Percentiles rank a stretch among this genome's conserved stretches.
Evolutionary conservation across 345 rosid genomes (phyloP).

Genomic region (Eucalyptus fibrosa): DNA sequence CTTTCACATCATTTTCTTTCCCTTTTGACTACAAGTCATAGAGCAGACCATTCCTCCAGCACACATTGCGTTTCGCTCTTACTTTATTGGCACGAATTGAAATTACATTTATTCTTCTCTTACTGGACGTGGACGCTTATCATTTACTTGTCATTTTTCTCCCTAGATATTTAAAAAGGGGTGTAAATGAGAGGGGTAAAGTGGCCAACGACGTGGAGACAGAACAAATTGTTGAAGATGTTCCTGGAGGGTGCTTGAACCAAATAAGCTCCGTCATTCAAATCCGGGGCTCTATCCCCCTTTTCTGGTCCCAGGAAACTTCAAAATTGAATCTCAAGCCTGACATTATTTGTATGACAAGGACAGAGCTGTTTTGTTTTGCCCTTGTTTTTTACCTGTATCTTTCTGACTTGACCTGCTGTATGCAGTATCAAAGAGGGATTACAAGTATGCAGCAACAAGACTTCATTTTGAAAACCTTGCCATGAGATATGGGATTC

Average conservation of each 20-base stretch:
- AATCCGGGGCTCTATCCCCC: slow-evolving; percentile 93
- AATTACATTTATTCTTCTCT: not conserved
- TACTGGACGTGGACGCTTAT: not conserved
- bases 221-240: slow-evolving; percentile 87
- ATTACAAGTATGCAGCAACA: slow-evolving; percentile 70
- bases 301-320: slow-evolving; percentile 96
- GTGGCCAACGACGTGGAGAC: slow-evolving; percentile 99
- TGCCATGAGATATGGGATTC: slow-evolving; percentile 81
- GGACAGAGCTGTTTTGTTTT: not conserved
- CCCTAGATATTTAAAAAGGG: slow-evolving; percentile 74
- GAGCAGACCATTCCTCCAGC: not conserved
- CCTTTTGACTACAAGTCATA: not conserved
- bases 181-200: slow-evolving; percentile 89
- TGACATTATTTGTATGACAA: slow-evolving; percentile 72
- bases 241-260: slow-evolving; percentile 40
- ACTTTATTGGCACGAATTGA: not conserved
- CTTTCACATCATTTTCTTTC: not conserved
- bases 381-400: not conserved
- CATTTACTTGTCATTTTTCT: slow-evolving; percentile 1
- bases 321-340: slow-evolving; percentile 84
- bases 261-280: slow-evolving; percentile 92
- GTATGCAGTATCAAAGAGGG: slow-evolving; percentile 67
- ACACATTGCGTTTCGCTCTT: not conserved
- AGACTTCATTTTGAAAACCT: slow-evolving; percentile 90
- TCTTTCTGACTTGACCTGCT: slow-evolving; percentile 8